Conservation (phyloP, 2,329 filamentous ascomycete species). For the Aureobasidium pullulans region DNA sequence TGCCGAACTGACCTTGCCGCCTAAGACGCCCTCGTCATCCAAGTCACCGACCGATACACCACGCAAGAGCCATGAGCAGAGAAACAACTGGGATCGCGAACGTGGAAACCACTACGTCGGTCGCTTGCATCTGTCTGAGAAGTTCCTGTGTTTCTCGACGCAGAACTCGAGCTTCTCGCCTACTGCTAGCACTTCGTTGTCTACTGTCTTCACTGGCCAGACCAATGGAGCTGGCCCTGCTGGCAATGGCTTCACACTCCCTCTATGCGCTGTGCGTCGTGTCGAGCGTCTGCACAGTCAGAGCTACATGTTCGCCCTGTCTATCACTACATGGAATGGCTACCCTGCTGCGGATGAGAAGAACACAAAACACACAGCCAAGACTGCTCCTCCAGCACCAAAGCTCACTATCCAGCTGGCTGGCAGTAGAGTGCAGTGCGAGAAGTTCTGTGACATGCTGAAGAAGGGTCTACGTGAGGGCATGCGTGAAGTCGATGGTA, state of each 20-base stretch:
- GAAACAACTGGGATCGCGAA: conserved; percentile 56
- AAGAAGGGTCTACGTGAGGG: conserved; percentile 83
- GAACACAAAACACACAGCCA: conserved; percentile 28
- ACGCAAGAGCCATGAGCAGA: conserved; percentile 49
- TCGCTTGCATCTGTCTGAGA: conserved; percentile 87
- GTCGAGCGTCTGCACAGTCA: conserved; percentile 92
- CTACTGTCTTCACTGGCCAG: conserved; percentile 81
- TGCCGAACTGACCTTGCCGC: conserved; percentile 80
- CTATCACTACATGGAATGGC: conserved; percentile 90
- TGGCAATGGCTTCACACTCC: conserved; percentile 92
- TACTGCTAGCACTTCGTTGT: conserved; percentile 69
- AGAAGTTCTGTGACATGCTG: conserved; percentile 91
- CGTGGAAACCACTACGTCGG: conserved; percentile 67
- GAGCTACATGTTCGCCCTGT: conserved; percentile 84
- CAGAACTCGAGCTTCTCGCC: conserved; percentile 80
- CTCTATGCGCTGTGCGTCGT: conserved; percentile 80
- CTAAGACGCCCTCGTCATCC: conserved; percentile 36
- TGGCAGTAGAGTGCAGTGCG: conserved; percentile 79
- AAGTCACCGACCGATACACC: conserved; percentile 20
- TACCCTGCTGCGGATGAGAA: conserved; percentile 47
- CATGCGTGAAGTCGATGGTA: conserved; percentile 78
- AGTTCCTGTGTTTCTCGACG: conserved; percentile 94
- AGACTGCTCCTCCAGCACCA: conserved; percentile 58
- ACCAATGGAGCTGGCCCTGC: conserved; percentile 88
- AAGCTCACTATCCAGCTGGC: conserved; percentile 88